Base-by-base conservation (phyloP, 1,284 basidiomycete species). In the Microbotryum saponariae region DNA sequence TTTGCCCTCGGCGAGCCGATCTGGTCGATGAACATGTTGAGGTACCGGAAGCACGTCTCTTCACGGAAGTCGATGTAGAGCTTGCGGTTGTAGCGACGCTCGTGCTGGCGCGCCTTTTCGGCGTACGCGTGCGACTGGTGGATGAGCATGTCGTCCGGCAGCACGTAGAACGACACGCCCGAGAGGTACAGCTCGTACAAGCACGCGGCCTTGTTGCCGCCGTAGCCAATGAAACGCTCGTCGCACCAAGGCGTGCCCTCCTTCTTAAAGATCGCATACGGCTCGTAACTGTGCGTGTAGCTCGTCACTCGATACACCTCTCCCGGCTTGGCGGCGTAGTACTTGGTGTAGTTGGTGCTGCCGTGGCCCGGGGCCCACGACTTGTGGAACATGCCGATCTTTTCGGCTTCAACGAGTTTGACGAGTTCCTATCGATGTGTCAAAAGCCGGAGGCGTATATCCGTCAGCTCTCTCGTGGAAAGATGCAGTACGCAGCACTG, bases 181-280 rank as follows among this genome's bases (percentile, higher is more conserved):
- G 82, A 81, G 37, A 85, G 74, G 73, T 83, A 83, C 75, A 85
- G 80, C 70, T 83, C 83, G 71, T 82, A 85, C 25, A 85, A 73
- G 69, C 84, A 85, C 9, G 82, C 83, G 1, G 83, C 84, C 71
- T 84, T 85, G 75, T 85, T 85, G 33, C 79, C 83, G 20, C 89
- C 89, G 73, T 91, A 91, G 1, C 89, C 89, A 53, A 89, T 81
- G 71, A 91, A 91, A n/a, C 88, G 82, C 72, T 90, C 89, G 71
- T 91, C 88, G 71, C 88, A 91, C 86, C 87, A 87, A 47, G 85
- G 85, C 6, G 84, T 81, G 2, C 84, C 85, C 54, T 87, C 83
- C 66, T 83, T 86, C 74, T 81, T 85, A 72, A 87, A 85, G 59
- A 91, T 82, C 42, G 89, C 81, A 70, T 91, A 91, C 9, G 88